Percentiles rank a stretch among this genome's conserved stretches.
Evolutionary conservation across 1,284 basidiomycete genomes (phyloP).

Genomic region (Bjerkandera adusta): DNA sequence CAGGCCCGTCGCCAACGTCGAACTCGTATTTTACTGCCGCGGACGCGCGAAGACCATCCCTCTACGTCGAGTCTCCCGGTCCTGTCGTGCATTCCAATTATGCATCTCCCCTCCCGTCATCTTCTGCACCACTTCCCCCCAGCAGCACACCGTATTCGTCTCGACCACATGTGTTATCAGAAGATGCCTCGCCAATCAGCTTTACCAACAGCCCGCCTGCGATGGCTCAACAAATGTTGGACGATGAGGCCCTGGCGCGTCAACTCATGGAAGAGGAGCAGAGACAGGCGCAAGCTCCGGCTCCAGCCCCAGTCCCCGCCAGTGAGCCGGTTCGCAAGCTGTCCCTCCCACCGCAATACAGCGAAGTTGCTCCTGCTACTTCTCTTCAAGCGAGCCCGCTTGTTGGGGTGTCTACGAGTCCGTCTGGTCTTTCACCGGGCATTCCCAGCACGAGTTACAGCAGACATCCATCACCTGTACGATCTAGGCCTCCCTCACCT

Average conservation of each 20-base stretch:
- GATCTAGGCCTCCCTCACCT: neutral
- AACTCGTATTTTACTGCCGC: slow-evolving; percentile 14
- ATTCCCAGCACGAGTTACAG: neutral
- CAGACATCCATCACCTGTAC: slow-evolving; percentile 1
- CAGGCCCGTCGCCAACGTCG: neutral
- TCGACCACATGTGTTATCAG: neutral
- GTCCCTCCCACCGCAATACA: slow-evolving; percentile 1
- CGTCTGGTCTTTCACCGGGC: too few relatives aligned
- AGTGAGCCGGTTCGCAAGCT: slow-evolving; percentile 1
- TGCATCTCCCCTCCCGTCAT: too few relatives aligned
- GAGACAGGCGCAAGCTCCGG: neutral
- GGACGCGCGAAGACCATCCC: too few relatives aligned
- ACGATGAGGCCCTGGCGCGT: slow-evolving; percentile 36
- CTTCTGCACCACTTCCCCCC: too few relatives aligned
- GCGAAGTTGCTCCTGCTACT: neutral
- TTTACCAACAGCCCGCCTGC: slow-evolving; percentile 2
- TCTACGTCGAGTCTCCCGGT: too few relatives aligned
- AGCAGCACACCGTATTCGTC: too few relatives aligned
- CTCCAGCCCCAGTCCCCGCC: neutral
- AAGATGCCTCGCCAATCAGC: neutral
- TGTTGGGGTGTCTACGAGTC: too few relatives aligned
- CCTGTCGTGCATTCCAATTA: too few relatives aligned
- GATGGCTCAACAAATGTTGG: slow-evolving; percentile 26
- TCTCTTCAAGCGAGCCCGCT: neutral
- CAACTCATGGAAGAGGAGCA: slow-evolving; percentile 31